These are phyloP conservation scores for Dendrobium chrysotoxum DNA, from an alignment of 106 monocot genomes.

Conservation along the genomic window DNA sequence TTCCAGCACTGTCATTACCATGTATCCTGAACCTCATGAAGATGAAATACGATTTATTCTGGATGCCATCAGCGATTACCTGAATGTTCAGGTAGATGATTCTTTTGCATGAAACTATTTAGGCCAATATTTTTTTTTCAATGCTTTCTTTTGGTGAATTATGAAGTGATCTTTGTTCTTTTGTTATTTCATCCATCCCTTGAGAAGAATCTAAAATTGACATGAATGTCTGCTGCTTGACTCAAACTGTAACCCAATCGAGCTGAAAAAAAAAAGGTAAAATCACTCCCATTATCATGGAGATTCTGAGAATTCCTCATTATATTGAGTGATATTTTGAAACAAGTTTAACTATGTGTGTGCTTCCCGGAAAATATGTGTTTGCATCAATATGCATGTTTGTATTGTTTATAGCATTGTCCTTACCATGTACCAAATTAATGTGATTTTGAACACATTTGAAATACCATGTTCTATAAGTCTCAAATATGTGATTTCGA, in stretches of 20 bases:
- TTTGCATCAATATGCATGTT: neutral
- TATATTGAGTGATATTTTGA: neutral
- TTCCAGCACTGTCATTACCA: slow-evolving; percentile 78
- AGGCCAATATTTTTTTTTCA: neutral
- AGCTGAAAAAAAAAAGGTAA: neutral
- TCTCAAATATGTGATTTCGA: neutral
- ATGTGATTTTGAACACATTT: neutral
- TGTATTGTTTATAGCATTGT: neutral
- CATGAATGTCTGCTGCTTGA: neutral
- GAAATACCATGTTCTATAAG: neutral
- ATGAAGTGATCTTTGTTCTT: neutral
- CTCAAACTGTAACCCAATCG: neutral
- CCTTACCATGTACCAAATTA: neutral
- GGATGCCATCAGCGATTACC: slow-evolving; percentile 91
- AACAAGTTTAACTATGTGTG: neutral
- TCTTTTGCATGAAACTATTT: slow-evolving; percentile 2
- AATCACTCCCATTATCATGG: neutral
- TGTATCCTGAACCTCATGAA: slow-evolving; percentile 97
- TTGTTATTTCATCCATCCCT: neutral
- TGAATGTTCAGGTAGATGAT: slow-evolving; percentile 70
- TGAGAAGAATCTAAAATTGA: neutral
- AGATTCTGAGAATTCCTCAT: neutral
- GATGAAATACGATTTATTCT: slow-evolving; percentile 98
- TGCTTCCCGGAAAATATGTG: neutral
- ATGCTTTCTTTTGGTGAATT: too few species aligned